A percentile compares a stretch with the other conserved stretches of the same genome.
phyloP scores from a whole-genome alignment of 306 rosid species.

The Pueraria montana region DNA sequence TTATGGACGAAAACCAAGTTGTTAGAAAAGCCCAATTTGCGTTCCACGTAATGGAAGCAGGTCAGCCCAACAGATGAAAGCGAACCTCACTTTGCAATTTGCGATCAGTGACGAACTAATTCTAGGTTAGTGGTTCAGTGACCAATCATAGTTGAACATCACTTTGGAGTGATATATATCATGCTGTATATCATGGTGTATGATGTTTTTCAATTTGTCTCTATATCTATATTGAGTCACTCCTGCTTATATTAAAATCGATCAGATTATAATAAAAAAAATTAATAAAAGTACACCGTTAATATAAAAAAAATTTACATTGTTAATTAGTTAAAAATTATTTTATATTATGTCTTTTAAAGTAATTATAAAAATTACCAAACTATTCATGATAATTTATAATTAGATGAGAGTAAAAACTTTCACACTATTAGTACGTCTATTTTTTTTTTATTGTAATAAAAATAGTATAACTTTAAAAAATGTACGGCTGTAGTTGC shows the following conservation, averaged over 20 bases:
- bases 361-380: too few relatives aligned
- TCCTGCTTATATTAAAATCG: background rate
- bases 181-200: background rate
- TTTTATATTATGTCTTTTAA: too few relatives aligned
- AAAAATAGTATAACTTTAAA: background rate
- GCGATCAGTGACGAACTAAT: conserved; percentile 43
- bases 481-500: background rate
- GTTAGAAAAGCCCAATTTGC: conserved; percentile 33
- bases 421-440: background rate
- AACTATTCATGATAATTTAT: background rate
- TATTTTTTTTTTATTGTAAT: background rate
- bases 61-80: conserved; percentile 27
- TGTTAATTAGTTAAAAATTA: too few relatives aligned
- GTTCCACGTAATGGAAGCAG: conserved; percentile 33
- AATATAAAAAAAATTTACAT: too few relatives aligned
- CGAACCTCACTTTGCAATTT: conserved; percentile 42
- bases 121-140: background rate
- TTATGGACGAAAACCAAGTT: conserved; percentile 19
- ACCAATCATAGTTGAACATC: conserved; percentile 10
- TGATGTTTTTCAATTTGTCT: conserved; percentile 19
- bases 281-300: too few relatives aligned
- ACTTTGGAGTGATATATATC: background rate
- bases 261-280: too few relatives aligned
- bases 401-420: background rate
- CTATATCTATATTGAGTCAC: background rate